Evolutionary conservation across 345 rosid genomes (phyloP), one percentile per base, ranked within the genome.

Genomic region (Eucalyptus paniculata): DNA sequence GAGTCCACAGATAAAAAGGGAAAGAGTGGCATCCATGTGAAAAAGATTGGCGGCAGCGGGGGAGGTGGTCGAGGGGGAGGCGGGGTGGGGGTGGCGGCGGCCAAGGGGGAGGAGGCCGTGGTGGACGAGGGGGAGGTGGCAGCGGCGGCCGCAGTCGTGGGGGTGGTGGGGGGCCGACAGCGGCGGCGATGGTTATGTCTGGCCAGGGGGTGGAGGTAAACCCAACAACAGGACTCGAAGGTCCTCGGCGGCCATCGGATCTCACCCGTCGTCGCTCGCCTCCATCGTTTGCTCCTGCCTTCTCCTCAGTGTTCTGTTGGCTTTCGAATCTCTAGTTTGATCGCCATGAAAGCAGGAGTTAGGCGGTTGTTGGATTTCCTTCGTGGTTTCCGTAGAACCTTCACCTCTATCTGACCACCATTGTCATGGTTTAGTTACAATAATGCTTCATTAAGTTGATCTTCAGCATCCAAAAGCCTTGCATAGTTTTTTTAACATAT

Each of bases 121-220:
- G 69, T 8, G 37, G 72, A 53, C 13, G 13, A 24, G 67, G 12
- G 67, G 67, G 4, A 24, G 8, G 67, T 6, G 4, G 69, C 7
- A 0, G n/a, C 2, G 8, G 69, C 2, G 3, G 77, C 32, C 0
- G 72, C 40, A 4, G 40, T 4, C 24, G 6, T 10, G 7, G 19
- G 23, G 6, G 42, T 67, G 42, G 19, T 19, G 80, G 12, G 80
- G 19, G 23, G 5, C 7, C 4, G 80, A 12, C 7, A 4, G 24
- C 2, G 6, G 40, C 23, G 17, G 37, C 37, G 19, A 15, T 2
- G 72, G 80, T n/a, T 5, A 67, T 16, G 42, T 67, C 80, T 67
- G 11, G 42, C 80, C 80, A 32, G 12, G 42, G 40, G 80, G 12
- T 32, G 80, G 80, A 67, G 42, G 2, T 67, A 67, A 67, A 21